Conservation (phyloP, 2,329 filamentous ascomycete species). For the Claviceps sp. region DNA sequence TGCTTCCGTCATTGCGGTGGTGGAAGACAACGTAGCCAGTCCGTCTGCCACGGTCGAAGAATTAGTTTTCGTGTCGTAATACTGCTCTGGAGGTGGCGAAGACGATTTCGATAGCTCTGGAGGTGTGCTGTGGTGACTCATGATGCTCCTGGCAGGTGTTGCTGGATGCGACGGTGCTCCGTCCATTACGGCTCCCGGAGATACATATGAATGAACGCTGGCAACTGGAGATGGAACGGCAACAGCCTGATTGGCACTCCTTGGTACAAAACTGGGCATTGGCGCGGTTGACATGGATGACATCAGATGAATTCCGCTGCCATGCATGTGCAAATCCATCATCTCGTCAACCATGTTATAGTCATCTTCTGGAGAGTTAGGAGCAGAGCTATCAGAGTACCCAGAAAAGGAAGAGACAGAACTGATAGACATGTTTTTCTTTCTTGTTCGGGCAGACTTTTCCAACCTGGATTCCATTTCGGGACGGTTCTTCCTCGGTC, state of each 20-base stretch:
- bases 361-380: slow-evolving; percentile 37
- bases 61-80: slow-evolving; percentile 33
- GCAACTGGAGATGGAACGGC: slow-evolving; percentile 26
- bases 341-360: slow-evolving; percentile 35
- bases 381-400: slow-evolving; percentile 42
- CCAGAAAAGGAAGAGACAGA: slow-evolving; percentile 41
- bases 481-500: slow-evolving; percentile 48
- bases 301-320: slow-evolving; percentile 13
- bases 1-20: slow-evolving; percentile 19
- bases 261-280: slow-evolving; percentile 21
- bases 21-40: slow-evolving; percentile 16
- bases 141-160: slow-evolving; percentile 37
- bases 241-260: slow-evolving; percentile 20
- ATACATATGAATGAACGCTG: slow-evolving; percentile 30
- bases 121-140: slow-evolving; percentile 42
- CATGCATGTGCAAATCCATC: slow-evolving; percentile 26
- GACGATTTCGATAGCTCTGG: slow-evolving; percentile 48
- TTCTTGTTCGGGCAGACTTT: slow-evolving; percentile 42
- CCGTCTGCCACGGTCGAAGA: slow-evolving; percentile 18
- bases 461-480: slow-evolving; percentile 42
- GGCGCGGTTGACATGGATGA: slow-evolving; percentile 33
- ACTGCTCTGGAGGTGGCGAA: slow-evolving; percentile 37
- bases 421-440: slow-evolving; percentile 36
- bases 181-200: slow-evolving; percentile 31
- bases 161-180: slow-evolving; percentile 22